Conservation (phyloP, 129 eudicot species). For the Arctium lappa region DNA sequence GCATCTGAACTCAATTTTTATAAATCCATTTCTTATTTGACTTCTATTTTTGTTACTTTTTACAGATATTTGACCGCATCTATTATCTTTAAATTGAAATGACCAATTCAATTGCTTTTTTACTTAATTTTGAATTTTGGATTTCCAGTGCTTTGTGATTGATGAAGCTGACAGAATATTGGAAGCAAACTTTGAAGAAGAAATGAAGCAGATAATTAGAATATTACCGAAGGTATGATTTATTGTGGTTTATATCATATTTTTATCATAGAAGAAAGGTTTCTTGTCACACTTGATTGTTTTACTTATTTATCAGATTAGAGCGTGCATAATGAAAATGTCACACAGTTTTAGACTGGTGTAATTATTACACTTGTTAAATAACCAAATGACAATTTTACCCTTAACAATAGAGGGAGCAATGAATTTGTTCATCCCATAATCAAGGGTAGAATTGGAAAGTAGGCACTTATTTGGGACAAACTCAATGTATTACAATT, state of each 20-base stretch:
- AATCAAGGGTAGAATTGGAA: neutral
- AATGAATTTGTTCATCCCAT: neutral
- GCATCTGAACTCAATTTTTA: neutral
- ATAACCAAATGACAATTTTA: neutral
- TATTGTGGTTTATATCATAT: neutral
- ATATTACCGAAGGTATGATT: slow-evolving; percentile 71
- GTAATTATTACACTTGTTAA: neutral
- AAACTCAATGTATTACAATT: neutral
- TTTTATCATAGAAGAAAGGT: neutral
- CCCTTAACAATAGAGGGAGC: neutral
- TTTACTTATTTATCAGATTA: neutral
- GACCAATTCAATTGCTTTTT: neutral
- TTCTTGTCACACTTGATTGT: neutral
- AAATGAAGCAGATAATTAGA: slow-evolving; percentile 79
- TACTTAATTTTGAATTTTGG: neutral
- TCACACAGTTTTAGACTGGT: neutral
- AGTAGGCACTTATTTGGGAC: neutral
- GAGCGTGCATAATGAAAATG: neutral
- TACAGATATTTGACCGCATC: neutral
- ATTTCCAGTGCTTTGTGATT: slow-evolving; percentile 72
- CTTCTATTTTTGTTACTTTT: neutral
- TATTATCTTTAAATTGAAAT: neutral
- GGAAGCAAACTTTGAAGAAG: slow-evolving; percentile 94
- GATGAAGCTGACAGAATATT: slow-evolving; percentile 97
- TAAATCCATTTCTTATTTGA: neutral